Base-by-base conservation (phyloP, 2,329 filamentous ascomycete genomes). In the Thielaviopsis punctulata region DNA sequence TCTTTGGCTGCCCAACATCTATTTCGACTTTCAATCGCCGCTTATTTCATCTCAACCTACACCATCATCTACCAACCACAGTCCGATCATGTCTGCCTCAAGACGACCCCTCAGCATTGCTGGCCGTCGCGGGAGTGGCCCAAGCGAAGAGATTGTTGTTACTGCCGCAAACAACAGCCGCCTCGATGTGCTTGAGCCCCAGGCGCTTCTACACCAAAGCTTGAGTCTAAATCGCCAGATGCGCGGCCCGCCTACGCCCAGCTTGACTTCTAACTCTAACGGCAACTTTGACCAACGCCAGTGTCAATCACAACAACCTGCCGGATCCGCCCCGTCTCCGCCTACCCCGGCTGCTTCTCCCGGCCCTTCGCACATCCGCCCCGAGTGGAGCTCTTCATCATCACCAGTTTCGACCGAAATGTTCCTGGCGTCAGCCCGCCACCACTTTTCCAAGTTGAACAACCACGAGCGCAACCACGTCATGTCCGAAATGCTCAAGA, bases 401-500 rank as follows among this genome's bases (percentile, higher is more conserved):
- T 82, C 19, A 81, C 82, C 43, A 83, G 87, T 55, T 4, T 36
- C 30, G 79, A 86, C 61, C 64, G 86, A 94, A 62, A 78, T 83
- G 58, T 86, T 90, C 60, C 75, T 93, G 52, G 74, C 86, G 58
- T 82, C 88, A 62, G 80, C 92, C 54, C 78, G 86, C 56, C 77
- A 82, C 56, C 80, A 88, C 61, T 96, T 96, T 62, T 80, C 81
- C 60, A 79, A 82, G 52, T 81, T 87, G 65, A 83, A 80, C 54
- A 77, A 82, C 22, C 76, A 80, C 1, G 84, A 90, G 66, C 79
- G 86, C 53, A 85, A 88, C 60, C 77, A 85, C 39, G 78, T 94
- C 60, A 71, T 98, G 55, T 86, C 86, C 49, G 89, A 95, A 63
- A 72, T 98, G 53, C 71, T 98, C 58, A 94, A 94, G 62, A 77